Base-by-base conservation (phyloP, 2,329 filamentous ascomycete species). In the Colletotrichum spaethianum region DNA sequence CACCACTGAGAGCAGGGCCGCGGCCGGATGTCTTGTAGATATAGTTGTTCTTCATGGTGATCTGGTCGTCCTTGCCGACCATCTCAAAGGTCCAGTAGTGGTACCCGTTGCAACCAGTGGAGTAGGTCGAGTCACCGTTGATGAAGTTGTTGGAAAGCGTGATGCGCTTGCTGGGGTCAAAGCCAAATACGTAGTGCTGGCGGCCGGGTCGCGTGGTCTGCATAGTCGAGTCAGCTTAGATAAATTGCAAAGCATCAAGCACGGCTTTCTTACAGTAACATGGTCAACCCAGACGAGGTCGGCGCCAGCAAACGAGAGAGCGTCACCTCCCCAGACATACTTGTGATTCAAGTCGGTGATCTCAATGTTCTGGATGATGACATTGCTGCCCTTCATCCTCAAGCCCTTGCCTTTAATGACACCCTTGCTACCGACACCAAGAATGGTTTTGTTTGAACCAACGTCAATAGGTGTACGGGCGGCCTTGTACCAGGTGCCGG, bases 1-100 rank as follows among this genome's bases (percentile, higher is more conserved):
- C 75, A 23, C 76, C 76, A n/a, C 74, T 77, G 1, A 79, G 75
- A 6, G 77, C 77, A 5, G 77, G 78, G 53, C 75, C 73, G 44
- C 77, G 77, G 50, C 78, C 78, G 14, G 75, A 69, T 12, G 74
- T 76, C 48, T 74, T 71, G 73, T 74, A 74, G 36, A 77, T 63
- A 65, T 75, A 73, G 73, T 77, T 77, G 57, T 75, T 74, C 63
- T 63, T 65, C 52, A 73, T 65, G 70, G 70, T 73, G 61, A 70
- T 70, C 60, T 64, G 60, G 56, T 73, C 60, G 23, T 46, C 66
- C n/a, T 31, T 31, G 20, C 66, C 66, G 48, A 65, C 53, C 59
- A 73, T 60, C 31, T 65, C 66, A 20, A 70, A 48, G 23, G 50
- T 64, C 70, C 66, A 73, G 66, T 73, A 73, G 55, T 70, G 66